Percentiles rank a stretch among this genome's conserved stretches.
phyloP scores from a whole-genome alignment of 768 basidiomycete genomes.

The Panellus pusillus region DNA sequence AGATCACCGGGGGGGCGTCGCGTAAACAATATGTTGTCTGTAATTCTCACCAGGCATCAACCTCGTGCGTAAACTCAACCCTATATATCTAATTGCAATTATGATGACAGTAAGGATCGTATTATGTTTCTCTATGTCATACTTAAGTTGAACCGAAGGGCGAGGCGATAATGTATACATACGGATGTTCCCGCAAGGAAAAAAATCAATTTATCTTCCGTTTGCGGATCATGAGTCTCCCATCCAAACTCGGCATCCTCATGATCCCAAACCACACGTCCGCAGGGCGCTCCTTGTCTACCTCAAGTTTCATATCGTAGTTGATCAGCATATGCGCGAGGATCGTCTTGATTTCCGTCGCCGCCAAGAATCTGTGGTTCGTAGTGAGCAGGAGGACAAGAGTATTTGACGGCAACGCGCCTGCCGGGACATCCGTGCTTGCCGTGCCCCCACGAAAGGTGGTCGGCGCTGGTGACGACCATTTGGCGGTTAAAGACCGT shows the following conservation, averaged over 20 bases:
- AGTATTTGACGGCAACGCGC: not conserved
- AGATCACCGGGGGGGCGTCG: no score
- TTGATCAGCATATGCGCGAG: conserved; percentile 29
- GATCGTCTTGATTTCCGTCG: conserved; percentile 30
- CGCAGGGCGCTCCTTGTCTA: conserved; percentile 34
- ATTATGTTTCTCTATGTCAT: no score
- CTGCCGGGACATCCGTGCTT: conserved; percentile 2
- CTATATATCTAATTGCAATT: no score
- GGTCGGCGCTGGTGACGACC: not conserved
- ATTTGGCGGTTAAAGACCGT: not conserved
- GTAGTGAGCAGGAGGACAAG: conserved; percentile 2
- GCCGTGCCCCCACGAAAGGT: conserved; percentile 1
- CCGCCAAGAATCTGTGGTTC: conserved; percentile 33
- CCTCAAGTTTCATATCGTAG: conserved; percentile 34
- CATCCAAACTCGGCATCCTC: conserved; percentile 3
- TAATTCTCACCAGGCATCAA: no score
- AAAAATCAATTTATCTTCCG: not conserved
- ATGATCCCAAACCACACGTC: conserved; percentile 27
- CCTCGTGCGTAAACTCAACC: no score
- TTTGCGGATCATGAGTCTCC: conserved; percentile 2
- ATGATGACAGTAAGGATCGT: no score
- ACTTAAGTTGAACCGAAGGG: no score
- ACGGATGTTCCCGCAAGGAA: no score
- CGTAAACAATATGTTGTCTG: no score
- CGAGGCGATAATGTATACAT: no score